Evolutionary conservation across 352 stramenopile genomes (phyloP), one percentile per base, ranked within the genome.

Genomic region (Globisporangium uncinulatum): DNA sequence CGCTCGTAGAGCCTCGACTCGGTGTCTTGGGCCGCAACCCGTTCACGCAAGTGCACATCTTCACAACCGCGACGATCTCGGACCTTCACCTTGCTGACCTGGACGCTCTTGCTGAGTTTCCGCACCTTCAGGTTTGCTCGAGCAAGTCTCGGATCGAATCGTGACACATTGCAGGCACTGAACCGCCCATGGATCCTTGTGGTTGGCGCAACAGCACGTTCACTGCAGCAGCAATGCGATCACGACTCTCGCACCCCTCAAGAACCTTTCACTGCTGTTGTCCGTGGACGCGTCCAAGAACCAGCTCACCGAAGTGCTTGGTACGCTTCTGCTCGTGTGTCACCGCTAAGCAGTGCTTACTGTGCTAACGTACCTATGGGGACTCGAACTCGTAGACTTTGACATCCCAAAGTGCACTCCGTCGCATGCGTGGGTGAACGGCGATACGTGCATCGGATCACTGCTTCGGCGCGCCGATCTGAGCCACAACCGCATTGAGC

Each of bases 11-110:
- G 34, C 59, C 66, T 13, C 61, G 66, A 17, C 34, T 91, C 21
- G 71, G 76, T 46, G 67, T 82, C 13, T 44, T 91, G 6, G 76
- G 81, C 7, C 77, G 71, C 56, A 80, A 88, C 39, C 81, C 81
- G 45, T 88, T 83, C 66, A 80, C 77, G 1, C 71, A 83, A 17
- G 67, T 64, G 24, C 78, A 83, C 41, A 67, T 91, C 31, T 89
- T 70, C 63, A 91, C 81, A 9, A 88, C 75, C 5, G 73, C 71
- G 15, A 70, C 66, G 21, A 70, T 90, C 2, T 56, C 48, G 13
- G 54, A 51, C 21, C 65, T 86, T 6, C 54, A 64, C 21, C 68
- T 88, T 29, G 56, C 57, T 0, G 65, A 88, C 57, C 56, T 90
- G n/a, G 37, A 66, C 2, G 60, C 57, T 0, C 64, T 88, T 19